These are phyloP conservation scores for Polyporus arcularius DNA, from an alignment of 768 basidiomycete species.

Conservation along the genomic window DNA sequence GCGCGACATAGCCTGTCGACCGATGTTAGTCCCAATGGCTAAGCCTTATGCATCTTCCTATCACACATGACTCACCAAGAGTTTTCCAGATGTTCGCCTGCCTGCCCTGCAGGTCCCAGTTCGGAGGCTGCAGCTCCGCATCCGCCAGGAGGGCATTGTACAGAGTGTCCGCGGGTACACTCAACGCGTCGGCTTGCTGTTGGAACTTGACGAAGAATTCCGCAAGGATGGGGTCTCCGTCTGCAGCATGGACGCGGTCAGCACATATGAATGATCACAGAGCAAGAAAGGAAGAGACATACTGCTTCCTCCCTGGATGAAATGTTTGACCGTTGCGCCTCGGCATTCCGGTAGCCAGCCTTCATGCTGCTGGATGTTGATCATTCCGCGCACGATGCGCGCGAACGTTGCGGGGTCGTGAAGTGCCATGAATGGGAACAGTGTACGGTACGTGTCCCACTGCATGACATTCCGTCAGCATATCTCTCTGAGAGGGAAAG, in stretches of 20 bases:
- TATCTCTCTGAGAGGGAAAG: neutral
- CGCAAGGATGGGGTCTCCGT: slow-evolving; percentile 62
- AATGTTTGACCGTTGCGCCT: slow-evolving; percentile 52
- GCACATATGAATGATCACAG: neutral
- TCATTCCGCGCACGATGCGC: slow-evolving; percentile 62
- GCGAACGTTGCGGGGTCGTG: slow-evolving; percentile 63
- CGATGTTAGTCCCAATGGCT: too few relatives aligned
- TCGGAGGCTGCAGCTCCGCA: slow-evolving; percentile 55
- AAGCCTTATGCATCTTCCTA: too few relatives aligned
- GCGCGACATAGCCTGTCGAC: slow-evolving; percentile 32
- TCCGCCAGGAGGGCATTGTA: slow-evolving; percentile 61
- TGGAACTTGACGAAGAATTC: slow-evolving; percentile 70
- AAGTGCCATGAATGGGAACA: slow-evolving; percentile 63
- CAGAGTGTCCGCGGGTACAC: slow-evolving; percentile 49
- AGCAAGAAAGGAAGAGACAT: slow-evolving; percentile 27
- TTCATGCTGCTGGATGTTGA: slow-evolving; percentile 69
- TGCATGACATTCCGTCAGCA: slow-evolving; percentile 20
- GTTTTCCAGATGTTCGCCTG: slow-evolving; percentile 59
- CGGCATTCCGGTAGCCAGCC: slow-evolving; percentile 72
- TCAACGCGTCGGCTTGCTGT: slow-evolving; percentile 46
- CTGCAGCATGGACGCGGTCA: slow-evolving; percentile 29
- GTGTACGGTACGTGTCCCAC: slow-evolving; percentile 69
- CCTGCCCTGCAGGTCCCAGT: slow-evolving; percentile 66
- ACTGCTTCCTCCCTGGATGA: slow-evolving; percentile 65
- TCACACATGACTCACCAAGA: too few relatives aligned